Evolutionary conservation across 2,329 filamentous ascomycete species (phyloP).

Genomic region (Sporothrix mexicana): DNA sequence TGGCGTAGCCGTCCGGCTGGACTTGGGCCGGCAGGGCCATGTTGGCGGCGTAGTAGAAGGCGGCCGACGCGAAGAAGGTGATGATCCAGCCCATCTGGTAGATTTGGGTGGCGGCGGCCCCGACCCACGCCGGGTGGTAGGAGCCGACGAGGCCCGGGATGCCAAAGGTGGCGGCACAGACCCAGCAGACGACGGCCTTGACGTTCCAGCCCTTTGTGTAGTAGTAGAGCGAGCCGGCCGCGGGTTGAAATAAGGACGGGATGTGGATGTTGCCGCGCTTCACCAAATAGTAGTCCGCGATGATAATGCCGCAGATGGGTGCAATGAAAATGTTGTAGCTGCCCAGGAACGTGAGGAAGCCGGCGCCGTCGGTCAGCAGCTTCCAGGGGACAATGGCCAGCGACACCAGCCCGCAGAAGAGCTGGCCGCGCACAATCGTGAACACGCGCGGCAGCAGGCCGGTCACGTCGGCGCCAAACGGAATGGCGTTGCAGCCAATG

Average conservation of each 20-base stretch:
- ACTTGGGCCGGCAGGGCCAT: slow-evolving; percentile 45
- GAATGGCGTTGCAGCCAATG: slow-evolving; percentile 45
- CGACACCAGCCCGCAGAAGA: slow-evolving; percentile 37
- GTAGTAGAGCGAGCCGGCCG: slow-evolving; percentile 38
- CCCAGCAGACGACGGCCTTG: slow-evolving; percentile 44
- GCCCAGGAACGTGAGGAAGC: slow-evolving; percentile 38
- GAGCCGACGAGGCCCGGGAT: slow-evolving; percentile 47
- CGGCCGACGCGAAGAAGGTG: slow-evolving; percentile 43
- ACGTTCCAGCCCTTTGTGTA: slow-evolving; percentile 46
- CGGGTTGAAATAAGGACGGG: slow-evolving; percentile 29
- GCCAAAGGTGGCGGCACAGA: slow-evolving; percentile 44
- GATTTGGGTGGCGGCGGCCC: slow-evolving; percentile 42
- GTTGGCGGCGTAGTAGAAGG: slow-evolving; percentile 46
- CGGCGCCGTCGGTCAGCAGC: slow-evolving; percentile 34
- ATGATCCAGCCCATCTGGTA: slow-evolving; percentile 47
- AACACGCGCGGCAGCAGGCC: slow-evolving; percentile 46
- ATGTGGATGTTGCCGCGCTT: slow-evolving; percentile 36
- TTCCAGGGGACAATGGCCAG: slow-evolving; percentile 40
- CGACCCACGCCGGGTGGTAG: slow-evolving; percentile 43
- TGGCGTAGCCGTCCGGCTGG: slow-evolving; percentile 24
- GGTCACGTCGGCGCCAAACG: slow-evolving; percentile 47
- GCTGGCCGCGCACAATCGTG: slow-evolving; percentile 46
- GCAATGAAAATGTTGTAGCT: slow-evolving; percentile 40
- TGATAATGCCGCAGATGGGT: slow-evolving; percentile 33
- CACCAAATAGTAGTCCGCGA: slow-evolving; percentile 40